Evolutionary conservation across 2,329 filamentous ascomycete species (phyloP).

Genomic region (Fusarium chaquense): DNA sequence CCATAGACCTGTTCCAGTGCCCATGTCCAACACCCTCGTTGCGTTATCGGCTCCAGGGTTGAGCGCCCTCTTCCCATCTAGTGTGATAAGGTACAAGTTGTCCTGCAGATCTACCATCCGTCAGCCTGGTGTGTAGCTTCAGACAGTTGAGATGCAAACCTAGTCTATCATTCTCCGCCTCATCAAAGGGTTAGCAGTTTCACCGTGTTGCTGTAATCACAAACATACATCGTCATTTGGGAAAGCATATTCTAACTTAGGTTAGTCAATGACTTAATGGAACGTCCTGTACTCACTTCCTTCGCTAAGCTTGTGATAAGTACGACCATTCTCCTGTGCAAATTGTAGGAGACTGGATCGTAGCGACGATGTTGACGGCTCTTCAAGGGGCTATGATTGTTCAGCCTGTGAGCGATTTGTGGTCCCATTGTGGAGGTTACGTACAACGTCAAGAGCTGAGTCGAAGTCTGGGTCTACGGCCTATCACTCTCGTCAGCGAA

Average conservation of each 20-base stretch:
- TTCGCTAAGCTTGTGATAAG: conserved; percentile 30
- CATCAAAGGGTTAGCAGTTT: neutral
- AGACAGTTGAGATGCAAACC: neutral
- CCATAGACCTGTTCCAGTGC: conserved; percentile 33
- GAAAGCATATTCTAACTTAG: conserved; percentile 12
- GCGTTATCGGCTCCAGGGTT: conserved; percentile 26
- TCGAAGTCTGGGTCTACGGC: conserved; percentile 17
- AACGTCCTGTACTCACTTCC: neutral
- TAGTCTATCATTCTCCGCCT: conserved; percentile 28
- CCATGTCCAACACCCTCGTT: conserved; percentile 23
- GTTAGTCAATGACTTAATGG: fast-evolving
- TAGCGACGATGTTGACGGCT: conserved; percentile 23
- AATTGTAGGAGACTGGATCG: conserved; percentile 28
- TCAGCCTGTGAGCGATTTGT: neutral
- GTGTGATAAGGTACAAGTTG: conserved; percentile 17
- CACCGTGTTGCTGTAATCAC: fast-evolving
- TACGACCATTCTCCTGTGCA: conserved; percentile 29
- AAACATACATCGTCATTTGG: conserved; percentile 33
- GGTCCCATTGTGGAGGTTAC: fast-evolving
- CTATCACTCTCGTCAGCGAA: neutral
- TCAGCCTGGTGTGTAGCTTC: fast-evolving
- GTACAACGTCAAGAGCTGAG: conserved; percentile 27
- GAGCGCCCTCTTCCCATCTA: conserved; percentile 25
- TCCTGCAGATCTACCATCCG: conserved; percentile 8
- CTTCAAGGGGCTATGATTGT: conserved; percentile 13